Percentiles rank a stretch among this genome's conserved stretches.
These are phyloP conservation scores for Aspergillus avenaceus DNA, from an alignment of 495 filamentous ascomycete species.

Conservation along the genomic window DNA sequence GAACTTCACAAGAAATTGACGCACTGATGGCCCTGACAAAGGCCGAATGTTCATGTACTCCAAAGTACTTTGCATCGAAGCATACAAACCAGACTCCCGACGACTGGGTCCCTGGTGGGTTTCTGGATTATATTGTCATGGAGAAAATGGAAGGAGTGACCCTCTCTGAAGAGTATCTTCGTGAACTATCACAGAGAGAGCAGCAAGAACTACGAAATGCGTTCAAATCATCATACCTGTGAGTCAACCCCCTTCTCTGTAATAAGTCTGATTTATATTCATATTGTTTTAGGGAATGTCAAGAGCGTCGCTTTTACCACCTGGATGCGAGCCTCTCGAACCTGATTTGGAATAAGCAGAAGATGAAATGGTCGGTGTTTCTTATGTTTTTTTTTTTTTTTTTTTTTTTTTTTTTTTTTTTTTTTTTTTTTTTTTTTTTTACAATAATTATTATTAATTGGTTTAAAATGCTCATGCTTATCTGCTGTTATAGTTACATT, in stretches of 20 bases:
- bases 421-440: not conserved
- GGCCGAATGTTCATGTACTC: not conserved
- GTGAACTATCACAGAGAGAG: not conserved
- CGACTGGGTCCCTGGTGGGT: not conserved
- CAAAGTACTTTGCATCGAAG: conserved; percentile 3
- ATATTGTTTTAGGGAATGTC: not conserved
- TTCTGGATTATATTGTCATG: conserved; percentile 4
- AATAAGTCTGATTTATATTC: not conserved
- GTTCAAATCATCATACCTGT: conserved; percentile 1
- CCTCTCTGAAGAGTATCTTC: not conserved
- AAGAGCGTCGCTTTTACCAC: not conserved
- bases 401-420: not conserved
- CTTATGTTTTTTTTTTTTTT: not conserved
- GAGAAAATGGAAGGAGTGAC: not conserved
- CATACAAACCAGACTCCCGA: not conserved
- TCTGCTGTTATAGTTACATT: conserved; percentile 7
- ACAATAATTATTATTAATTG: not conserved
- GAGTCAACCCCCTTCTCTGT: not conserved
- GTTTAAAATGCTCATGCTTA: conserved; percentile 4
- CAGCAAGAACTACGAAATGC: not conserved
- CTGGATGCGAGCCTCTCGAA: conserved; percentile 1
- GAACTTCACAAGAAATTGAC: not conserved
- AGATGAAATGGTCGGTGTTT: conserved; percentile 5
- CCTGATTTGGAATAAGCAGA: conserved; percentile 3
- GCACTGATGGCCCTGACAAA: not conserved